phyloP scores from a whole-genome alignment of 306 rosid species.

The Vigna nakashimae region DNA sequence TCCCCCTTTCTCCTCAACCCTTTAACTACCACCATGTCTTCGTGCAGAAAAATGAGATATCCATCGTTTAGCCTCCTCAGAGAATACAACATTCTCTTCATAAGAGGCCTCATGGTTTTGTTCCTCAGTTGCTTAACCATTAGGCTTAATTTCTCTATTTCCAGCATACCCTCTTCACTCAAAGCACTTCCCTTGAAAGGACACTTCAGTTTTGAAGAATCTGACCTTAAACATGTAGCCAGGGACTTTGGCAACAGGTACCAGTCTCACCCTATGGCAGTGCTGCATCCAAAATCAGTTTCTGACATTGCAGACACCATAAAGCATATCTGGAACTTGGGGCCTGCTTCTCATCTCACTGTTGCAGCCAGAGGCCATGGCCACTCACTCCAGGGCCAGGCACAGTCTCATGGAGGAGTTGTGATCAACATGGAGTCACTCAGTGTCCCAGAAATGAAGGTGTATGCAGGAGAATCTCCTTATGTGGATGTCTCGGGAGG shows the following conservation, averaged over 20 bases:
- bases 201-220: slow-evolving; percentile 69
- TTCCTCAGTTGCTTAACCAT: slow-evolving; percentile 62
- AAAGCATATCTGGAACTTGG: slow-evolving; percentile 78
- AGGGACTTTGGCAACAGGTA: slow-evolving; percentile 89
- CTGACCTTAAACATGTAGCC: slow-evolving; percentile 70
- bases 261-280: slow-evolving; percentile 72
- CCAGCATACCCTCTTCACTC: slow-evolving; percentile 61
- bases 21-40: slow-evolving; percentile 46
- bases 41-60: slow-evolving; percentile 50
- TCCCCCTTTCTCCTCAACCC: slow-evolving; percentile 47
- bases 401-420: slow-evolving; percentile 86
- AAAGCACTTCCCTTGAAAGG: slow-evolving; percentile 76
- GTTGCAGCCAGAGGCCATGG: slow-evolving; percentile 99
- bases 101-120: slow-evolving; percentile 63
- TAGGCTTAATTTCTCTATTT: slow-evolving; percentile 59
- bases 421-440: slow-evolving; percentile 92
- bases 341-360: slow-evolving; percentile 72
- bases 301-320: slow-evolving; percentile 77
- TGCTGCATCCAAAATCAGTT: slow-evolving; percentile 80
- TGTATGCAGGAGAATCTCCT: slow-evolving; percentile 59
- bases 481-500: slow-evolving; percentile 93
- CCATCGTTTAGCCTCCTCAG: slow-evolving; percentile 51
- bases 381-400: slow-evolving; percentile 93
- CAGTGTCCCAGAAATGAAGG: slow-evolving; percentile 58
- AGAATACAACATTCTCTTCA: slow-evolving; percentile 55